Percentiles rank a stretch among this genome's conserved stretches.
These are phyloP conservation scores for Colletotrichum aenigma DNA, from an alignment of 2,329 filamentous ascomycete species.

Conservation along the genomic window DNA sequence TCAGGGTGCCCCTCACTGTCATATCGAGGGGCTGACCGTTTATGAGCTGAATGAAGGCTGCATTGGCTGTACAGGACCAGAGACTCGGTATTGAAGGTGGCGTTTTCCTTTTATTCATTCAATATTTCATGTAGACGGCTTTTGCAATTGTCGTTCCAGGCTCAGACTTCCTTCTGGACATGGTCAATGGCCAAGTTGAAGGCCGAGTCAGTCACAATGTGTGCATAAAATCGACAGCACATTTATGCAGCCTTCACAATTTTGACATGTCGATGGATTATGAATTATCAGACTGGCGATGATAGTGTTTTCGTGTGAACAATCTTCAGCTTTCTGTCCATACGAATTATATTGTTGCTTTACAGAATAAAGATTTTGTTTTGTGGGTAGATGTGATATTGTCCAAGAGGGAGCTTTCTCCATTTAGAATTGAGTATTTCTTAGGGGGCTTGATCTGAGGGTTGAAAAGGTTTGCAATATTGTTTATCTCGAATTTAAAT, in stretches of 20 bases:
- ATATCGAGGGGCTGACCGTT: not conserved
- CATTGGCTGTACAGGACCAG: not conserved
- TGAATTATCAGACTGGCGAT: not conserved
- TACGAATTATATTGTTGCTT: not conserved
- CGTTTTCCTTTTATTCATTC: not conserved
- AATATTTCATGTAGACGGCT: not conserved
- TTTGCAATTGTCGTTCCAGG: not conserved
- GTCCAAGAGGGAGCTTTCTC: not conserved
- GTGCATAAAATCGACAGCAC: not conserved
- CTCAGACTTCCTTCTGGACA: not conserved
- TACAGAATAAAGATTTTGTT: not conserved
- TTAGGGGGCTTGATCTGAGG: not conserved
- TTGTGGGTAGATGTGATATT: not conserved
- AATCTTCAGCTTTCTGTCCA: not conserved
- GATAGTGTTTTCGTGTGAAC: not conserved
- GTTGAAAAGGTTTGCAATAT: not conserved
- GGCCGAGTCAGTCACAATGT: not conserved
- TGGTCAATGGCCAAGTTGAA: not conserved
- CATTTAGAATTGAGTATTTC: not conserved
- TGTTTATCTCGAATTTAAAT: not conserved
- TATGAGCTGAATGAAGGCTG: not conserved
- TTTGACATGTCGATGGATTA: not conserved
- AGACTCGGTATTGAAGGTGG: not conserved
- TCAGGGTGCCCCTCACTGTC: not conserved
- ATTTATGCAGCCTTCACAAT: not conserved